Evolutionary conservation across 176 grass and related monocot genomes (phyloP).

Genomic region (Oryza glumipatula): DNA sequence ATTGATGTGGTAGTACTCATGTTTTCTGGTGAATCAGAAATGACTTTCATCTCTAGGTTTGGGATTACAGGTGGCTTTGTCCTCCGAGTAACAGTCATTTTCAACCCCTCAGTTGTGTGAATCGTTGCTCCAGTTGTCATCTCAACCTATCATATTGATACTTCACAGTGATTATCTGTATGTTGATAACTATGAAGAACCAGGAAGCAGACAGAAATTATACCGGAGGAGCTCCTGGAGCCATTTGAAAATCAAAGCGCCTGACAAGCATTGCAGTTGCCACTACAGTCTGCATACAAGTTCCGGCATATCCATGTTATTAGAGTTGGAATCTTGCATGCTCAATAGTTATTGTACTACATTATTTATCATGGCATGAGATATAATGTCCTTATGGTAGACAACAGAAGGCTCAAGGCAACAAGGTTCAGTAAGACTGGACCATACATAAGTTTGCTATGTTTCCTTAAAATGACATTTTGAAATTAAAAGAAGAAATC

Average conservation of each 20-base stretch:
- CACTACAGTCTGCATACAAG: slow-evolving; percentile 73
- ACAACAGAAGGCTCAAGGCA: slow-evolving; percentile 14
- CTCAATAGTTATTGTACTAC: not conserved
- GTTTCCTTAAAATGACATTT: not conserved
- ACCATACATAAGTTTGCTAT: not conserved
- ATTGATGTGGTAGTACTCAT: slow-evolving; percentile 35
- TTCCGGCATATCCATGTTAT: slow-evolving; percentile 24
- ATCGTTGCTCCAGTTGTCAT: slow-evolving; percentile 98
- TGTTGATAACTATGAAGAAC: slow-evolving; percentile 24
- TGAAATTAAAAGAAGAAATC: not conserved
- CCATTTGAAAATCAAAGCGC: slow-evolving; percentile 92
- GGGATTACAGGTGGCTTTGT: slow-evolving; percentile 76
- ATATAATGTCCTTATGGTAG: not conserved
- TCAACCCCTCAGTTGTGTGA: slow-evolving; percentile 87
- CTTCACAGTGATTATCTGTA: not conserved
- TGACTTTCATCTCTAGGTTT: slow-evolving; percentile 70
- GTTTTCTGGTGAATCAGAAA: slow-evolving; percentile 52
- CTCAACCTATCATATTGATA: slow-evolving; percentile 61
- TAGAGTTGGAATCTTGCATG: slow-evolving; percentile 1
- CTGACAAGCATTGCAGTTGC: slow-evolving; percentile 94
- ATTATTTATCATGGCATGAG: slow-evolving; percentile 23
- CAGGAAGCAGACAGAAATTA: slow-evolving; percentile 34
- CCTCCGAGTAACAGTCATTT: slow-evolving; percentile 87
- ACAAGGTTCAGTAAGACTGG: not conserved
- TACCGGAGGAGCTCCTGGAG: slow-evolving; percentile 82